Conservation (phyloP, 1,284 basidiomycete genomes). For the Ganoderma multipileum region DNA sequence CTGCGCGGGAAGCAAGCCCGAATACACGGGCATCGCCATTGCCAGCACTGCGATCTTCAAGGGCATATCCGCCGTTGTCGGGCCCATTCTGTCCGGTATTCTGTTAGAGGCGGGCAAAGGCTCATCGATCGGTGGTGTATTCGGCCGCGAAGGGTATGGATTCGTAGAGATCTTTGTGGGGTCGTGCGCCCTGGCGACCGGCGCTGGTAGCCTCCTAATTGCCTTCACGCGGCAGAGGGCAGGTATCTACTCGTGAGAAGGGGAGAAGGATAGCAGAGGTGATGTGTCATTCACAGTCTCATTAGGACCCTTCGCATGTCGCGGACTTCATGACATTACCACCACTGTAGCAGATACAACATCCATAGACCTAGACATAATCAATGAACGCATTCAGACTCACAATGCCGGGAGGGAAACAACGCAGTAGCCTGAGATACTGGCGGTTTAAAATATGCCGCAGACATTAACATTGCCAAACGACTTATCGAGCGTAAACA, state of each 20-base stretch:
- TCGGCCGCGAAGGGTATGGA: slow-evolving; percentile 36
- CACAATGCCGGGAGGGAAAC: not conserved
- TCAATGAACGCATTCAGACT: not conserved
- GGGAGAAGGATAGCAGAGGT: too few relatives aligned
- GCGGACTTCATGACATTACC: not conserved
- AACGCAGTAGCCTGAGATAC: not conserved
- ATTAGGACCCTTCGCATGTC: not conserved
- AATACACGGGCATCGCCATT: slow-evolving; percentile 35
- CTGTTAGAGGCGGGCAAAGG: slow-evolving; percentile 34
- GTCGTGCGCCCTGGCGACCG: slow-evolving; percentile 33
- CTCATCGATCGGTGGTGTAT: slow-evolving; percentile 22
- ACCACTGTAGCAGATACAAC: not conserved
- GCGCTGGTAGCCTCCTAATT: slow-evolving; percentile 29
- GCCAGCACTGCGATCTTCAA: slow-evolving; percentile 34
- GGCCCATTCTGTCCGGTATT: slow-evolving; percentile 34
- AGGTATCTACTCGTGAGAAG: not conserved
- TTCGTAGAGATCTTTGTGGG: slow-evolving; percentile 39
- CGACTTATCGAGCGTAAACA: not conserved
- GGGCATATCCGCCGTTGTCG: slow-evolving; percentile 36
- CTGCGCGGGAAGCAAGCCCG: slow-evolving; percentile 35
- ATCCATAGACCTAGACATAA: not conserved
- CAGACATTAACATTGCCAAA: too few relatives aligned
- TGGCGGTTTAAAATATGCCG: too few relatives aligned
- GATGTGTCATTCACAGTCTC: not conserved
- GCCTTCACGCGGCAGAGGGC: slow-evolving; percentile 27